A percentile compares a stretch with the other conserved stretches of the same genome.
phyloP scores from a whole-genome alignment of 371 early-diverging fungal genomes.

The Lichtheimia corymbifera region DNA sequence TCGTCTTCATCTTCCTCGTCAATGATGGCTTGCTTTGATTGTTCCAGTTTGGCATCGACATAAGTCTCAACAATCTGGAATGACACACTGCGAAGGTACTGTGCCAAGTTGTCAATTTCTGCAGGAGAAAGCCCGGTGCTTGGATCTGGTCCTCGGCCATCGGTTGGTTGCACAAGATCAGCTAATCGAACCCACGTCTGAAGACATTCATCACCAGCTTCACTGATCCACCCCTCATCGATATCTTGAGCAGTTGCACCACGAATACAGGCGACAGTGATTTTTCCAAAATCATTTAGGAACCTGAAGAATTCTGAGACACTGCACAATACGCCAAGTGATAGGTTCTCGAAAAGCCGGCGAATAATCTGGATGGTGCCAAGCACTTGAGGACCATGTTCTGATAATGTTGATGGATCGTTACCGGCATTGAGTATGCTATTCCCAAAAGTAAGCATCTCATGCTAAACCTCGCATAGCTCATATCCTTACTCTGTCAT shows the following conservation, averaged over 20 bases:
- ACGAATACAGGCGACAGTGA: constrained; percentile 63
- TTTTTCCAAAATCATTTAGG: constrained; percentile 61
- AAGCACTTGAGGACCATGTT: constrained; percentile 51
- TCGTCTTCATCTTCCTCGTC: constrained; percentile 65
- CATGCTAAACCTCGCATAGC: background rate
- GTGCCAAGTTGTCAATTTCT: constrained; percentile 33
- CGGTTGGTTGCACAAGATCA: constrained; percentile 29
- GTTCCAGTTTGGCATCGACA: constrained; percentile 65
- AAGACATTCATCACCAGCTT: constrained; percentile 71
- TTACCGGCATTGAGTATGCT: constrained; percentile 30
- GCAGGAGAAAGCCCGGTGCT: constrained; percentile 12
- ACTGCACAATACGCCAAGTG: constrained; percentile 40
- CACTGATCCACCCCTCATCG: constrained; percentile 61
- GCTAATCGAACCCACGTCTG: constrained; percentile 70
- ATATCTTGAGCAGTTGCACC: constrained; percentile 51
- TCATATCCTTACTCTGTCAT: constrained; percentile 51
- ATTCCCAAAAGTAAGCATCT: background rate
- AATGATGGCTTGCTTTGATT: constrained; percentile 52
- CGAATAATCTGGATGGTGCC: constrained; percentile 54
- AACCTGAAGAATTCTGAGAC: constrained; percentile 64
- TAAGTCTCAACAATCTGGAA: constrained; percentile 66
- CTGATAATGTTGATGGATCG: constrained; percentile 32
- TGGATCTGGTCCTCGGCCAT: constrained; percentile 18
- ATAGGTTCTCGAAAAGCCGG: constrained; percentile 45
- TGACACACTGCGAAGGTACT: constrained; percentile 57